A percentile compares a stretch with the other conserved stretches of the same genome.
Evolutionary conservation across 805 yeast species (phyloP).

Genomic region (Candida endomychidarum): DNA sequence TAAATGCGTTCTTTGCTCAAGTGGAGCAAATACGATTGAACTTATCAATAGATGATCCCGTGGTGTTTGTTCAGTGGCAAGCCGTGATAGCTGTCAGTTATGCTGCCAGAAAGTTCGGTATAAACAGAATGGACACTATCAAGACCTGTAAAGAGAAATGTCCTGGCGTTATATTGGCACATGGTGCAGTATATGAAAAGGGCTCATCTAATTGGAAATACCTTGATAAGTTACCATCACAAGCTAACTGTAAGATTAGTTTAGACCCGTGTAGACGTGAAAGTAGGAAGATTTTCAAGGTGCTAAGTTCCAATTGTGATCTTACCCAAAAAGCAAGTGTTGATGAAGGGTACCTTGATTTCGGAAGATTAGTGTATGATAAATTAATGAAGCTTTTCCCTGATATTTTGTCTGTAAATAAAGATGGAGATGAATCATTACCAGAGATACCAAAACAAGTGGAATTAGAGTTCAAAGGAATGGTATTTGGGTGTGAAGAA

Average conservation of each 20-base stretch:
- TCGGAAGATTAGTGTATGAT: slow-evolving; percentile 63
- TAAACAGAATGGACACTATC: slow-evolving; percentile 72
- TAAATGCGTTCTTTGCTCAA: slow-evolving; percentile 96
- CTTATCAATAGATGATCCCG: slow-evolving; percentile 66
- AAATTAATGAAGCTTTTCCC: slow-evolving; percentile 50
- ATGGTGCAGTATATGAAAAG: slow-evolving; percentile 89
- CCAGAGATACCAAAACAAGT: slow-evolving; percentile 50
- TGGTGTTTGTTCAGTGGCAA: slow-evolving; percentile 94
- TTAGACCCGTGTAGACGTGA: slow-evolving; percentile 90
- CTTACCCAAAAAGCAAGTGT: slow-evolving; percentile 91
- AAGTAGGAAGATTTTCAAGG: slow-evolving; percentile 70
- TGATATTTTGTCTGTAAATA: slow-evolving; percentile 28
- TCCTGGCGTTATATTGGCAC: slow-evolving; percentile 74
- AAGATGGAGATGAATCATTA: slow-evolving; percentile 20
- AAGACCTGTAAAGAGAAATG: slow-evolving; percentile 72
- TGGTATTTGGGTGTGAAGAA: slow-evolving; percentile 19
- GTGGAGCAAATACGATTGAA: slow-evolving; percentile 80
- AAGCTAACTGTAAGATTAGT: slow-evolving; percentile 74
- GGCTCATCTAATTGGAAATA: slow-evolving; percentile 87
- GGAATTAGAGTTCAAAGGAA: slow-evolving; percentile 31
- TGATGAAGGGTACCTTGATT: slow-evolving; percentile 87
- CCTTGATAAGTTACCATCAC: slow-evolving; percentile 55
- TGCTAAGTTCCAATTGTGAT: slow-evolving; percentile 63
- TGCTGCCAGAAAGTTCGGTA: slow-evolving; percentile 84
- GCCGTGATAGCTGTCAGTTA: slow-evolving; percentile 86